Evolutionary conservation across 805 yeast genomes (phyloP).

Genomic region (Candida ipomoeae): DNA sequence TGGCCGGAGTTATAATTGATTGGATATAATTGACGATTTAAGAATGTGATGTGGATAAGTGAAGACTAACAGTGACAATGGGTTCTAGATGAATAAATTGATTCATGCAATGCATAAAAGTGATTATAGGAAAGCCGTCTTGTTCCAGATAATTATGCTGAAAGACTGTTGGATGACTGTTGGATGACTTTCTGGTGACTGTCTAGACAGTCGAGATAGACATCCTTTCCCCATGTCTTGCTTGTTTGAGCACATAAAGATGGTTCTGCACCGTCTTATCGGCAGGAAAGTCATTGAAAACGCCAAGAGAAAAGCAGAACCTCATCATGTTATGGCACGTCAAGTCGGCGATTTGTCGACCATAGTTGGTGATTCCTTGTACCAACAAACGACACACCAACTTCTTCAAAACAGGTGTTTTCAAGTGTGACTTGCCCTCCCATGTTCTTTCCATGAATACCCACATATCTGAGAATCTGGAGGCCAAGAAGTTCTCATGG

Average conservation of each 20-base stretch:
- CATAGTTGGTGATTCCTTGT: conserved; percentile 36
- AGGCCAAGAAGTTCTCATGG: conserved; percentile 45
- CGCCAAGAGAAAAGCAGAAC: conserved; percentile 27
- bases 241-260: conserved; percentile 24
- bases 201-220: too few relatives aligned
- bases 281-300: conserved; percentile 17
- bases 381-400: conserved; percentile 28
- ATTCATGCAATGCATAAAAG: too few relatives aligned
- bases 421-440: neutral
- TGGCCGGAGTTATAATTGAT: too few relatives aligned
- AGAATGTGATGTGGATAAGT: too few relatives aligned
- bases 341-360: conserved; percentile 38
- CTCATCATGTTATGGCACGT: conserved; percentile 33
- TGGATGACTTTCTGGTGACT: too few relatives aligned
- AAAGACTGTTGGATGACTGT: too few relatives aligned
- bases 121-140: too few relatives aligned
- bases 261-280: conserved; percentile 26
- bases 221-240: neutral
- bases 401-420: neutral
- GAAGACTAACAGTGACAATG: too few relatives aligned
- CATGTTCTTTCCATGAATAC: conserved; percentile 14
- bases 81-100: too few relatives aligned
- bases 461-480: conserved; percentile 48
- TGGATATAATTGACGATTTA: too few relatives aligned
- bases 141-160: too few relatives aligned